Conservation (phyloP, 345 rosid genomes). For the Mercurialis annua region DNA sequence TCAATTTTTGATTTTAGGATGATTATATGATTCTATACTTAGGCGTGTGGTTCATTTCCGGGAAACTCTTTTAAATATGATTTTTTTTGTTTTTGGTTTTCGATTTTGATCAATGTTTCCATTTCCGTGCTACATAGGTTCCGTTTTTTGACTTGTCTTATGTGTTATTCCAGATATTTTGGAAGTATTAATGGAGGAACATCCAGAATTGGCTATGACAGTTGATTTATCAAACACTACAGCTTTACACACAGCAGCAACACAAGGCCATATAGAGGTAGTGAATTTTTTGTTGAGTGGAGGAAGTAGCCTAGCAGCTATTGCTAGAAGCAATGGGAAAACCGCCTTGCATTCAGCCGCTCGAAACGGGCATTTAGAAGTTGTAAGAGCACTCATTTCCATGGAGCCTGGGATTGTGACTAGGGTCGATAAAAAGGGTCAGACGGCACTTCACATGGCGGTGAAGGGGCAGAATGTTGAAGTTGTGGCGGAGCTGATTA, state of each 20-base stretch:
- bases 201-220: conserved; percentile 90
- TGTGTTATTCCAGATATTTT: conserved; percentile 54
- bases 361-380: conserved; percentile 78
- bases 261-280: conserved; percentile 79
- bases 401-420: conserved; percentile 56
- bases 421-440: conserved; percentile 86
- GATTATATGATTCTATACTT: neutral
- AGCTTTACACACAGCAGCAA: conserved; percentile 84
- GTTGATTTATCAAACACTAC: conserved; percentile 87
- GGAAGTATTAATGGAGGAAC: conserved; percentile 60
- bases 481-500: conserved; percentile 64
- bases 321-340: conserved; percentile 86
- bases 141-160: no score
- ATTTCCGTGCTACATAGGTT: no score
- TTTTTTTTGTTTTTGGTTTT: no score
- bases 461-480: conserved; percentile 71
- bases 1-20: neutral
- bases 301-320: conserved; percentile 76
- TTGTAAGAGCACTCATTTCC: conserved; percentile 57
- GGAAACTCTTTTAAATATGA: no score
- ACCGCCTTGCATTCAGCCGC: conserved; percentile 91
- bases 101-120: no score
- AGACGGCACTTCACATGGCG: conserved; percentile 96
- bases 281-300: conserved; percentile 63
- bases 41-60: no score